A percentile compares a stretch with the other conserved stretches of the same genome.
Evolutionary conservation across 352 stramenopile species (phyloP).

Genomic region (Phytophthora parvispora): DNA sequence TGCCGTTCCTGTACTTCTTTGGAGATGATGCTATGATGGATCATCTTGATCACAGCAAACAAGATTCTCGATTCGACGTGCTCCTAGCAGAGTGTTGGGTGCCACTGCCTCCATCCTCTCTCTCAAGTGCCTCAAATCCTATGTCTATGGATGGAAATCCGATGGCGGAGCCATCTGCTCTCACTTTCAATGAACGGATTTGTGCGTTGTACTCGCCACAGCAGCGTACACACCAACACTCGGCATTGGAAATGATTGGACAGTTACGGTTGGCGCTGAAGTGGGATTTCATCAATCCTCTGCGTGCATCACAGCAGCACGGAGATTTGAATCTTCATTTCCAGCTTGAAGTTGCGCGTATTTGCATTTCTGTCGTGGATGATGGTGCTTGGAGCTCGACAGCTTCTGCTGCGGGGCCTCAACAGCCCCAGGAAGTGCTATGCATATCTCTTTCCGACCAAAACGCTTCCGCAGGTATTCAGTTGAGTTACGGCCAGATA

Average conservation of each 20-base stretch:
- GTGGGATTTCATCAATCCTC: slow-evolving; percentile 79
- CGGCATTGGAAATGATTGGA: slow-evolving; percentile 71
- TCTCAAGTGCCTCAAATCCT: slow-evolving; percentile 27
- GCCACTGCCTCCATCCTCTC: slow-evolving; percentile 55
- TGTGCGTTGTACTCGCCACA: slow-evolving; percentile 75
- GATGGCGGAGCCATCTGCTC: slow-evolving; percentile 32
- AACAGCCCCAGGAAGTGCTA: slow-evolving; percentile 73
- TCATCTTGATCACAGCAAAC: slow-evolving; percentile 87
- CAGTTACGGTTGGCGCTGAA: slow-evolving; percentile 81
- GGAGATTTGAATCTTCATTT: slow-evolving; percentile 72
- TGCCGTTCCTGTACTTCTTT: slow-evolving; percentile 92
- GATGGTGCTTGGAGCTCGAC: slow-evolving; percentile 57
- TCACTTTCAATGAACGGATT: slow-evolving; percentile 70
- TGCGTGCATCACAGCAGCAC: slow-evolving; percentile 45
- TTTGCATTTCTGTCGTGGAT: slow-evolving; percentile 84
- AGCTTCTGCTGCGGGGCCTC: slow-evolving; percentile 24
- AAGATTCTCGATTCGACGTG: slow-evolving; percentile 83
- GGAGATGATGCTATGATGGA: slow-evolving; percentile 90
- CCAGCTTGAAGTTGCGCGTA: slow-evolving; percentile 77
- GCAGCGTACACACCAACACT: slow-evolving; percentile 37
- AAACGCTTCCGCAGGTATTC: slow-evolving; percentile 75
- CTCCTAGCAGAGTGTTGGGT: slow-evolving; percentile 87
- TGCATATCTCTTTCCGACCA: slow-evolving; percentile 81
- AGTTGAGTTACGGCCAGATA: slow-evolving; percentile 80
- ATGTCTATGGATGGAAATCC: slow-evolving; percentile 40